Evolutionary conservation across 2,329 filamentous ascomycete genomes (phyloP), one percentile per base, ranked within the genome.

Genomic region (Bipolaris cookei): DNA sequence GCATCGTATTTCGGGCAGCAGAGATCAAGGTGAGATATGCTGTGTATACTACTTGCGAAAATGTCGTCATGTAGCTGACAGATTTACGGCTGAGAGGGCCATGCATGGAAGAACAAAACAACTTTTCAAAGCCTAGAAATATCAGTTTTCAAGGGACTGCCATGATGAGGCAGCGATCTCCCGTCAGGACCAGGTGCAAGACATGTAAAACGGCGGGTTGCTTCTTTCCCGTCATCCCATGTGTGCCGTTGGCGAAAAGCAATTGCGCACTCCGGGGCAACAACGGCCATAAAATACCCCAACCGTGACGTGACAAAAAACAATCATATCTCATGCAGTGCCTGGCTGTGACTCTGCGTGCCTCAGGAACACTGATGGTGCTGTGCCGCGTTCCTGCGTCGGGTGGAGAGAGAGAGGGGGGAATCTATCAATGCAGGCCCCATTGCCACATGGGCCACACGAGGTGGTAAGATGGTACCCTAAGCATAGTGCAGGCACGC

Each of bases 341-440:
- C 37, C 30, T 37, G 42, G 49, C 53, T 57, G 53, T 44, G 45
- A 62, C 53, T 23, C 39, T 10, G 18, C 11, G 20, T 46, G 59
- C 59, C 45, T 59, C 59, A 57, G 42, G 30, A 32, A 30, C 16
- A 18, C 42, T 18, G 14, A 18, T 34, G 35, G 37, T 32, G 43
- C 34, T 34, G 44, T 49, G 56, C 48, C 20, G 51, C 30, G 58
- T 61, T 53, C 55, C 58, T 61, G 58, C 58, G 39, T 61, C 38
- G 25, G 37, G 21, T 35, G 52, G n/a, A 28, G 25, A 28, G 25
- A 28, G 25, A 28, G 25, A 3, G 6, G 8, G 18, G 34, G 41
- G n/a, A 8, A 13, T 41, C 28, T 30, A 30, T 46, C 23, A n/a
- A 41, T 51, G 42, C 54, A 38, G 10, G 43, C 16, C 21, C 5